Evolutionary conservation across 2,329 filamentous ascomycete genomes (phyloP).

Genomic region (Cladophialophora psammophila): DNA sequence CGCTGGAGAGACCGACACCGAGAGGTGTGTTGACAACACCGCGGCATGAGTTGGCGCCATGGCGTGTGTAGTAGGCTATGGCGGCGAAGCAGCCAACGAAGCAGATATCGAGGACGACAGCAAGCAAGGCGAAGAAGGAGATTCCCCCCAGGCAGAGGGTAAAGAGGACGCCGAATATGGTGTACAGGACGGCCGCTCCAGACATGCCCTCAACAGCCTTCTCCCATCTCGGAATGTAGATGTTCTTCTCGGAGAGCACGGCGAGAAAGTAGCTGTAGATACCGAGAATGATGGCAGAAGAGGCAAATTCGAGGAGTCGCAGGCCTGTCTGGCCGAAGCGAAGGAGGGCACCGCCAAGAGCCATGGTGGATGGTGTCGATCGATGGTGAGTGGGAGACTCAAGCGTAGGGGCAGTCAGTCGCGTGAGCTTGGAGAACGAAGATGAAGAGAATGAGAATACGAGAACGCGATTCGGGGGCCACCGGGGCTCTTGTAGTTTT

Average conservation of each 20-base stretch:
- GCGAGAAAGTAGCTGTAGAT: conserved; percentile 87
- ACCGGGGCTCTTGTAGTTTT: not conserved
- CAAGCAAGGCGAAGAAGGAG: conserved; percentile 73
- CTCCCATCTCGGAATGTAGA: conserved; percentile 68
- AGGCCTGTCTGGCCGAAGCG: conserved; percentile 74
- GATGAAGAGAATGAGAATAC: not conserved
- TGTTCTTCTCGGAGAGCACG: conserved; percentile 69
- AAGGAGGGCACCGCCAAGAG: conserved; percentile 67
- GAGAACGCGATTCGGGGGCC: not conserved
- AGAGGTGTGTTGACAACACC: conserved; percentile 71
- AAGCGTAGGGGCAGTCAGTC: not conserved
- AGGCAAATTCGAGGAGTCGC: conserved; percentile 76
- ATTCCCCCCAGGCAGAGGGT: conserved; percentile 82
- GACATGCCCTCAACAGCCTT: conserved; percentile 81
- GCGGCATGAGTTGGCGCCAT: conserved; percentile 71
- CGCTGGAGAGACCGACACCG: conserved; percentile 66
- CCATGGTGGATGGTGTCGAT: conserved; percentile 58
- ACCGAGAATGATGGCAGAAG: conserved; percentile 74
- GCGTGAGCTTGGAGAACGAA: not conserved
- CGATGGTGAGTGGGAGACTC: not conserved
- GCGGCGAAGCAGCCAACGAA: conserved; percentile 83
- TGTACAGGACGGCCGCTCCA: conserved; percentile 77
- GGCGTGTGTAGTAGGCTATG: conserved; percentile 75
- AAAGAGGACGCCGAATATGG: conserved; percentile 72
- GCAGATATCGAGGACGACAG: conserved; percentile 76